These are phyloP conservation scores for Stropharia rugosoannulata DNA, from an alignment of 768 basidiomycete genomes.

Conservation along the genomic window DNA sequence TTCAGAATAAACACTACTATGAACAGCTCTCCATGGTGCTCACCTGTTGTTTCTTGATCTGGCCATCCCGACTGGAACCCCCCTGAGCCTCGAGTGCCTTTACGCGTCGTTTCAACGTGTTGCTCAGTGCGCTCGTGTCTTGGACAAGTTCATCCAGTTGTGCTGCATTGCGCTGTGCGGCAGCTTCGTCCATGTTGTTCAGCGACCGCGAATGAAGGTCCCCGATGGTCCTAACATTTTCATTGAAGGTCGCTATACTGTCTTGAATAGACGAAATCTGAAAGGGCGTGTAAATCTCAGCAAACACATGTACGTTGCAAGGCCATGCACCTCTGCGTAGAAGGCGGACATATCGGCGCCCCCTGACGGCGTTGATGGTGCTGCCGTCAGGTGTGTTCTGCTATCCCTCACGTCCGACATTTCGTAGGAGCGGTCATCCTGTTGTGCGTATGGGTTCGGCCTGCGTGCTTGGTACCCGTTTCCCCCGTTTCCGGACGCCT, in stretches of 20 bases:
- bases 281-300: neutral
- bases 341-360: conserved; percentile 64
- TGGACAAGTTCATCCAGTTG: conserved; percentile 69
- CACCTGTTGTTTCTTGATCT: conserved; percentile 80
- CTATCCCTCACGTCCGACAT: conserved; percentile 70
- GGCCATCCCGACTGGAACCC: conserved; percentile 63
- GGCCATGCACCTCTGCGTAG: conserved; percentile 62
- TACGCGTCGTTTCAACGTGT: conserved; percentile 68
- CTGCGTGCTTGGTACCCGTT: conserved; percentile 43
- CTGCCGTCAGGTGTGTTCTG: conserved; percentile 42
- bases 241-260: conserved; percentile 60
- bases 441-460: conserved; percentile 66
- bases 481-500: conserved; percentile 48
- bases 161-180: conserved; percentile 56
- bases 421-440: conserved; percentile 65
- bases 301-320: neutral
- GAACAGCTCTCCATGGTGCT: conserved; percentile 6
- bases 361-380: conserved; percentile 24
- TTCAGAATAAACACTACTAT: conserved; percentile 2
- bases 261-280: conserved; percentile 82
- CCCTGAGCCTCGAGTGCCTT: conserved; percentile 69
- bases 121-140: conserved; percentile 71
- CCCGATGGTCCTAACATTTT: conserved; percentile 65
- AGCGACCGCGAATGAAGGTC: conserved; percentile 75
- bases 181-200: conserved; percentile 72